phyloP scores from a whole-genome alignment of 495 filamentous ascomycete genomes.

The Tuber calosporum region DNA sequence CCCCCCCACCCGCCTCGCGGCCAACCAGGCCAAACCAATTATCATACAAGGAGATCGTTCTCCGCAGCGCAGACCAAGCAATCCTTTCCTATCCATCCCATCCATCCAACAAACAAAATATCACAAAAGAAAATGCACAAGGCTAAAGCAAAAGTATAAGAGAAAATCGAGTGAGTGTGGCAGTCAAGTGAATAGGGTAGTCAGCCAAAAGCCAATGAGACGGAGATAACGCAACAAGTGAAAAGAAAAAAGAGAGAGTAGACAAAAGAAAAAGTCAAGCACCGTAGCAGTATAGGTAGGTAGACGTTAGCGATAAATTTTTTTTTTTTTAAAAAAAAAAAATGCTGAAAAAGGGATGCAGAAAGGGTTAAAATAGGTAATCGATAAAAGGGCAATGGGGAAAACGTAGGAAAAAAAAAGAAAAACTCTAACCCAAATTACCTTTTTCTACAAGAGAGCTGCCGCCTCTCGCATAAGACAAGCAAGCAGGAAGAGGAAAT shows the following conservation, averaged over 20 bases:
- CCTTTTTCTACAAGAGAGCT: background rate
- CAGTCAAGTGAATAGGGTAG: background rate
- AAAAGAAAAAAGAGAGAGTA: background rate
- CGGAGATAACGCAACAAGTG: background rate
- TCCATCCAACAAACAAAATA: conserved; percentile 8
- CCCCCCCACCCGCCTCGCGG: background rate
- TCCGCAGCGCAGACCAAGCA: conserved; percentile 7
- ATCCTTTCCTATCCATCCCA: background rate
- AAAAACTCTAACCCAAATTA: conserved; percentile 10
- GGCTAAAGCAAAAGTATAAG: conserved; percentile 12
- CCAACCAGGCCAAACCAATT: conserved; percentile 19
- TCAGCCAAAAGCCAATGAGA: background rate
- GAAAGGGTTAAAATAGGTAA: conserved; percentile 14
- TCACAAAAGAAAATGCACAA: background rate
- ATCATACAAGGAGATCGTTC: conserved; percentile 8
- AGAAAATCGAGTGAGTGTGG: conserved; percentile 8
- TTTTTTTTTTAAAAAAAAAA: conserved; percentile 6
- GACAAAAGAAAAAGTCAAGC: background rate
- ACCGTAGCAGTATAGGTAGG: background rate
- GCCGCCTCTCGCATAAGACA: background rate
- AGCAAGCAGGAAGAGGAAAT: conserved; percentile 7
- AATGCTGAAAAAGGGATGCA: background rate
- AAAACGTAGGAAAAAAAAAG: conserved; percentile 18
- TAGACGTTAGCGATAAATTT: background rate
- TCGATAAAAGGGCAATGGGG: conserved; percentile 6